phyloP scores from a whole-genome alignment of 805 yeast species.

The Wickerhamiella brachini region DNA sequence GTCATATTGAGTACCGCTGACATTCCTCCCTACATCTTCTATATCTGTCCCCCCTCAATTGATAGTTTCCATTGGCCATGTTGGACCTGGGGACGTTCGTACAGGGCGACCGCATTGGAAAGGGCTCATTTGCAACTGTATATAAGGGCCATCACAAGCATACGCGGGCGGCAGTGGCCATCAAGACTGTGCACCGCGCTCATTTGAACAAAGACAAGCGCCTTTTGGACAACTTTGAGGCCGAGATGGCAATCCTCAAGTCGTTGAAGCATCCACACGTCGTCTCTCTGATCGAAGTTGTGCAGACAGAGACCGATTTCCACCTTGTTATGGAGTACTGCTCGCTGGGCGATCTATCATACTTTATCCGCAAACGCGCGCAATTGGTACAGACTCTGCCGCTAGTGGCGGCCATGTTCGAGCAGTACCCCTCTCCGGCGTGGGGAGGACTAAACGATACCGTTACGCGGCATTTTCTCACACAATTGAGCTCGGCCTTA shows the following conservation, averaged over 20 bases:
- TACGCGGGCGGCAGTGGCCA: constrained; percentile 52
- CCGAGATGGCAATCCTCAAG: constrained; percentile 81
- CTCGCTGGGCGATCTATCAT: constrained; percentile 84
- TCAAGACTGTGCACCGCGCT: constrained; percentile 74
- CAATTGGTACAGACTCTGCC: constrained; percentile 67
- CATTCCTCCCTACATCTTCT: not conserved
- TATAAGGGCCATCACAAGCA: constrained; percentile 58
- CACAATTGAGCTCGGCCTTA: constrained; percentile 76
- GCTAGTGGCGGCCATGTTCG: constrained; percentile 57
- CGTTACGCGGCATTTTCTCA: constrained; percentile 68
- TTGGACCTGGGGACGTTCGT: constrained; percentile 8
- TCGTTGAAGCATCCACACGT: constrained; percentile 86
- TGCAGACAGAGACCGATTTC: constrained; percentile 60
- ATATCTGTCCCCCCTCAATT: not conserved
- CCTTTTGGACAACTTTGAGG: constrained; percentile 76
- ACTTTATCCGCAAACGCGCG: constrained; percentile 63
- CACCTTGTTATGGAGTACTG: constrained; percentile 94
- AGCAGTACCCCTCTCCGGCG: constrained; percentile 69
- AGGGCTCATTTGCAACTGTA: constrained; percentile 92
- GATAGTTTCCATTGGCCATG: not conserved
- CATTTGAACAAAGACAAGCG: constrained; percentile 59
- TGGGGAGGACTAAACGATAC: constrained; percentile 69
- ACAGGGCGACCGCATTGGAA: constrained; percentile 70
- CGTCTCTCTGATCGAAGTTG: constrained; percentile 73
- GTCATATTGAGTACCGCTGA: not conserved